phyloP scores from a whole-genome alignment of 176 grass and related monocot species.

The Guadua angustifolia region DNA sequence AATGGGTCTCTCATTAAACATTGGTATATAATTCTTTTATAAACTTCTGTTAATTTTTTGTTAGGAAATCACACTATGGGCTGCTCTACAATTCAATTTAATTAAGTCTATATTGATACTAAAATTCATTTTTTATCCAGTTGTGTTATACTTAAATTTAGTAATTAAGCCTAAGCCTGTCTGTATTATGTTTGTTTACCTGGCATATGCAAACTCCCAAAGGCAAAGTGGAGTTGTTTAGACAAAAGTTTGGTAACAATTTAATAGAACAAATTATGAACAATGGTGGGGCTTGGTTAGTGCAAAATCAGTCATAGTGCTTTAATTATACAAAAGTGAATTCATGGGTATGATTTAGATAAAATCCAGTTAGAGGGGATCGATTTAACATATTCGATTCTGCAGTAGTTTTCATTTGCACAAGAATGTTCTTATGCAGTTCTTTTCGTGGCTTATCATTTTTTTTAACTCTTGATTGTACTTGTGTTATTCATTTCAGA shows the following conservation, averaged over 20 bases:
- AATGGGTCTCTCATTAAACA: slow-evolving; percentile 79
- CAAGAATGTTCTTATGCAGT: slow-evolving; percentile 4
- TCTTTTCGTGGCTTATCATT: background rate
- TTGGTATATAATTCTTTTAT: slow-evolving; percentile 53
- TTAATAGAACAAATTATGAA: background rate
- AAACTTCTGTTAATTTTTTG: background rate
- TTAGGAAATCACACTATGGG: background rate
- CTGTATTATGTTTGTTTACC: slow-evolving; percentile 2
- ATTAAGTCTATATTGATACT: background rate
- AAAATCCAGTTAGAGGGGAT: background rate
- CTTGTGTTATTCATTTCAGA: slow-evolving; percentile 60
- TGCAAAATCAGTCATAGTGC: background rate
- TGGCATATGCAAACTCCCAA: background rate
- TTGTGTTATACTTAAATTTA: background rate
- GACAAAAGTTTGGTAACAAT: background rate
- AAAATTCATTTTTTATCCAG: background rate
- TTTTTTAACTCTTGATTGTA: slow-evolving; percentile 18
- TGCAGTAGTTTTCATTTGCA: background rate
- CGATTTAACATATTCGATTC: background rate
- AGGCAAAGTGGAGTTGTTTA: background rate
- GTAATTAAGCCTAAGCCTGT: background rate
- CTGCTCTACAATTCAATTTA: background rate
- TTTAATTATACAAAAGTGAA: background rate
- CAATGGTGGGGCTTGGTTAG: background rate
- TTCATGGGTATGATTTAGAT: background rate